phyloP scores from a whole-genome alignment of 2,329 filamentous ascomycete species.

The Pezicula neosporulosa region DNA sequence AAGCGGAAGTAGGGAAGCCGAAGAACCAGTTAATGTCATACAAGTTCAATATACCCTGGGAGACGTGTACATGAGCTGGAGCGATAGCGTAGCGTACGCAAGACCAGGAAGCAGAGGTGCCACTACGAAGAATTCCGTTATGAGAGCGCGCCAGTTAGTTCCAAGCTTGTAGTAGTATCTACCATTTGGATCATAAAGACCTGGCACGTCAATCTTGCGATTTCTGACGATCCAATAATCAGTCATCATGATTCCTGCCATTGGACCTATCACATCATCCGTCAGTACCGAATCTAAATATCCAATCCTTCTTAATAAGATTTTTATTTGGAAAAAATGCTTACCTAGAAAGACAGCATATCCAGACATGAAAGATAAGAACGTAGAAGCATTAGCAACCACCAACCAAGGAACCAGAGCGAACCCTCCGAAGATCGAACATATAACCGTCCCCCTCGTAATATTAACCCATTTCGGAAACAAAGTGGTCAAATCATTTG shows the following conservation, averaged over 20 bases:
- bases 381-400: slow-evolving; percentile 23
- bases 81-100: too few species aligned
- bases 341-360: slow-evolving; percentile 23
- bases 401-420: slow-evolving; percentile 43
- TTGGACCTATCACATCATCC: slow-evolving; percentile 46
- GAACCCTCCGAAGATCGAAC: slow-evolving; percentile 38
- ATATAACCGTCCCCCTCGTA: slow-evolving; percentile 37
- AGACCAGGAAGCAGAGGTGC: too few species aligned
- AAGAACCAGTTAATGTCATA: too few species aligned
- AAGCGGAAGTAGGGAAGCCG: too few species aligned
- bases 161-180: background rate
- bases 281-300: background rate
- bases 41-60: too few species aligned
- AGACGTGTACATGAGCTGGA: too few species aligned
- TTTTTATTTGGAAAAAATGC: too few species aligned
- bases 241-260: slow-evolving; percentile 50
- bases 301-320: background rate
- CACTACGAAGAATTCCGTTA: too few species aligned
- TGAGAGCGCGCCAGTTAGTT: too few species aligned
- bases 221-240: slow-evolving; percentile 51
- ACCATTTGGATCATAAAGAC: slow-evolving; percentile 20
- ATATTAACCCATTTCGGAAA: slow-evolving; percentile 48
- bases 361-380: slow-evolving; percentile 23
- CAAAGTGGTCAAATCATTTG: slow-evolving; percentile 37
- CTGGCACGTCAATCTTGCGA: slow-evolving; percentile 23